Evolutionary conservation across 164 flowering plant genomes (phyloP).

Genomic region (Vitis labrusca): DNA sequence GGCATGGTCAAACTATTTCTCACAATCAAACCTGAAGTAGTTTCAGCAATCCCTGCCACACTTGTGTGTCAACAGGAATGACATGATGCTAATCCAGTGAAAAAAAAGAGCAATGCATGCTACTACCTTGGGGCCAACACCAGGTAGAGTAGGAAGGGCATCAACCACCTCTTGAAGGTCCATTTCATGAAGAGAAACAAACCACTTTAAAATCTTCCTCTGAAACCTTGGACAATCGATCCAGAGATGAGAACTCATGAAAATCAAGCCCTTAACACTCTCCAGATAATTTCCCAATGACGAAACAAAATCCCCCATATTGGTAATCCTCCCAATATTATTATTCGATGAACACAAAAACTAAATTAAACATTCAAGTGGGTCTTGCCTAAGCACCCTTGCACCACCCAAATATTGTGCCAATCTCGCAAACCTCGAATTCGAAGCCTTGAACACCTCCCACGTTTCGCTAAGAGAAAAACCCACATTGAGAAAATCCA

Average conservation of each 20-base stretch:
- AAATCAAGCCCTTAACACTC: slow-evolving; percentile 68
- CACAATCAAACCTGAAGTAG: no score
- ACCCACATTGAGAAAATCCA: slow-evolving; percentile 67
- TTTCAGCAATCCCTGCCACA: slow-evolving; percentile 66
- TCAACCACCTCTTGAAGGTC: slow-evolving; percentile 64
- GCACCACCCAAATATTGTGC: slow-evolving; percentile 68
- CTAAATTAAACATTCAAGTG: slow-evolving; percentile 85
- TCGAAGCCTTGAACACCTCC: slow-evolving; percentile 58
- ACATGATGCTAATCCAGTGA: slow-evolving; percentile 94
- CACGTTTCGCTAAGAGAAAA: slow-evolving; percentile 65
- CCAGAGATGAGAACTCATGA: slow-evolving; percentile 72
- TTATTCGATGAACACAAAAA: slow-evolving; percentile 89
- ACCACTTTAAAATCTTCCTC: slow-evolving; percentile 75
- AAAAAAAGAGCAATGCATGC: slow-evolving; percentile 88
- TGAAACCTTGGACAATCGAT: slow-evolving; percentile 54
- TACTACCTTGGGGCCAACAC: slow-evolving; percentile 96
- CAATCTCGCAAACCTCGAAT: slow-evolving; percentile 63
- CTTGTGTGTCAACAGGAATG: slow-evolving; percentile 95
- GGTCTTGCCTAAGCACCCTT: slow-evolving; percentile 90
- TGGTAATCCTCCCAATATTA: slow-evolving; percentile 79
- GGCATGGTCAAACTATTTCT: no score
- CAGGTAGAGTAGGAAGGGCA: slow-evolving; percentile 77
- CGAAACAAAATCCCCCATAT: slow-evolving; percentile 79
- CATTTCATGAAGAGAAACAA: slow-evolving; percentile 69
- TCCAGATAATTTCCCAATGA: slow-evolving; percentile 64